These are phyloP conservation scores for Poronia punctata DNA, from an alignment of 495 filamentous ascomycete genomes.

Conservation along the genomic window DNA sequence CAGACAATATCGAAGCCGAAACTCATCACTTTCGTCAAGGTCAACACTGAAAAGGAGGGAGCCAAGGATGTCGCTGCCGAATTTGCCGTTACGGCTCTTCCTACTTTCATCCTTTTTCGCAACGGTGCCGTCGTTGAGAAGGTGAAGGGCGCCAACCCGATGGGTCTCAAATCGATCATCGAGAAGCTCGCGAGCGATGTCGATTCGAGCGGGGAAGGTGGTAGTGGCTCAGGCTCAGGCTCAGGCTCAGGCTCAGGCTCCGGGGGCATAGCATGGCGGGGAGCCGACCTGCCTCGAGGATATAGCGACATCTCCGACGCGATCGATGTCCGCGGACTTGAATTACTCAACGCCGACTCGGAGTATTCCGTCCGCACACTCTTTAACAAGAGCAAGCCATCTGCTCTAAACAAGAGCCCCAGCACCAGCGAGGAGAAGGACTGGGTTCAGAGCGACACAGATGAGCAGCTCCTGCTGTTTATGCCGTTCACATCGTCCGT, in stretches of 20 bases:
- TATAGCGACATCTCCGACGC: conserved; percentile 79
- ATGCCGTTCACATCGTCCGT: conserved; percentile 82
- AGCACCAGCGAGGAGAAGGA: conserved; percentile 49
- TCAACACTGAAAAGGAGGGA: conserved; percentile 72
- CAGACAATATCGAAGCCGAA: conserved; percentile 62
- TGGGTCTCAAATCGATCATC: conserved; percentile 60
- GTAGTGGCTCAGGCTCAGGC: conserved; percentile 35
- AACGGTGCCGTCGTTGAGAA: conserved; percentile 56
- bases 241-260: too few species aligned
- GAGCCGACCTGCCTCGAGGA: conserved; percentile 64
- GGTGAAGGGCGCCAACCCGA: conserved; percentile 65
- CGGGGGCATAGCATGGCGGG: conserved; percentile 56
- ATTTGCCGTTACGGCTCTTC: conserved; percentile 67
- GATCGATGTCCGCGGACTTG: conserved; percentile 70
- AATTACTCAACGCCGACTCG: conserved; percentile 75
- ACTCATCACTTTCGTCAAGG: conserved; percentile 75
- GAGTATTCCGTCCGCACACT: conserved; percentile 62
- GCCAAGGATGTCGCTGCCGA: conserved; percentile 54
- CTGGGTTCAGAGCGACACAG: conserved; percentile 98
- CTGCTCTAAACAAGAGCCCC: conserved; percentile 57
- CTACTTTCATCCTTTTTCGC: conserved; percentile 90
- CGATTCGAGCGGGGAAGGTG: conserved; percentile 41
- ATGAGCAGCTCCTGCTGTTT: conserved; percentile 94
- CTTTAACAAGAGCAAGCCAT: conserved; percentile 63
- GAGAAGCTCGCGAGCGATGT: conserved; percentile 67